Percentiles rank a stretch among this genome's conserved stretches.
Evolutionary conservation across 208 protist species (phyloP).

Genomic region (Acanthamoeba sp.): DNA sequence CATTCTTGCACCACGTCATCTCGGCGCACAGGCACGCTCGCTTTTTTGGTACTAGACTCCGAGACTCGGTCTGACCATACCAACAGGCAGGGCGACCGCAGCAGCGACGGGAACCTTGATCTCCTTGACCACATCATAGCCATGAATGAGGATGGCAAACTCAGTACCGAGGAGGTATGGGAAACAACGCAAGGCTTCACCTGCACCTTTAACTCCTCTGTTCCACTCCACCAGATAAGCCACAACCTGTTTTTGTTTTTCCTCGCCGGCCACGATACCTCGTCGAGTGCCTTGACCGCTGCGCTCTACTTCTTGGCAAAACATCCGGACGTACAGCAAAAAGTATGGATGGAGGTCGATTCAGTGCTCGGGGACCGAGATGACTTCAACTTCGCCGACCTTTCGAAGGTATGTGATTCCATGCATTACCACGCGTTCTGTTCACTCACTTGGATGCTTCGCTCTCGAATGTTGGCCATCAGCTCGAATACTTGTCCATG

Average conservation of each 20-base stretch:
- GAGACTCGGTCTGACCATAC: no score
- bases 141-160: neutral
- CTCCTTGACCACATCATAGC: constrained; percentile 43
- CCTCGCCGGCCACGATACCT: constrained; percentile 38
- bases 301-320: constrained; percentile 8
- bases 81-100: neutral
- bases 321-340: neutral
- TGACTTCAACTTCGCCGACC: neutral
- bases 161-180: constrained; percentile 31
- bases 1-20: neutral
- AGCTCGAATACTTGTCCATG: neutral
- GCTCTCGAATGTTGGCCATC: neutral
- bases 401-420: neutral
- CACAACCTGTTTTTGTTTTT: constrained; percentile 42
- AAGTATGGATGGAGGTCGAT: neutral
- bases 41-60: no score
- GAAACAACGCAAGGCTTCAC: no score
- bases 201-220: neutral
- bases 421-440: neutral
- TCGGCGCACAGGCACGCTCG: neutral
- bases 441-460: neutral
- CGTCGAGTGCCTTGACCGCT: neutral
- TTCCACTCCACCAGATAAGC: neutral
- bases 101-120: neutral
- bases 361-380: neutral